Conservation (phyloP, 2,329 filamentous ascomycete species). For the Colletotrichum godetiae region DNA sequence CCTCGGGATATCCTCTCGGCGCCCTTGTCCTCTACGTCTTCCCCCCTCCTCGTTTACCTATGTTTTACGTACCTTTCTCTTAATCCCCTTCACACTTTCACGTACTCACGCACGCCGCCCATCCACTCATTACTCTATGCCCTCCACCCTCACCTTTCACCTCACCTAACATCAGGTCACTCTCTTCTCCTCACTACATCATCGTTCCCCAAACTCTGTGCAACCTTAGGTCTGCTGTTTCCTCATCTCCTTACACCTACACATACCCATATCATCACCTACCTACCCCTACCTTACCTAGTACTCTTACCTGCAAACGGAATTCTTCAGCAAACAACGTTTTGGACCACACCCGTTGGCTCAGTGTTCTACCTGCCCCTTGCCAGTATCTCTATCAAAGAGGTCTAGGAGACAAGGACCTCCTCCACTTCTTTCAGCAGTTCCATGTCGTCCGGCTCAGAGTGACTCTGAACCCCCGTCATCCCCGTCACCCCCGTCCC, state of each 20-base stretch:
- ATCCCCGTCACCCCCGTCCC: conserved; percentile 10
- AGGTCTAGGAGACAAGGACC: background rate
- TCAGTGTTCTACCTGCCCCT: background rate
- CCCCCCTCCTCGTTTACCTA: conserved; percentile 18
- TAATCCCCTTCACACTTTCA: conserved; percentile 7
- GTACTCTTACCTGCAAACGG: conserved; percentile 26
- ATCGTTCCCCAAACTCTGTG: background rate
- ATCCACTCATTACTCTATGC: conserved; percentile 28
- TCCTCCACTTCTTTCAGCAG: background rate
- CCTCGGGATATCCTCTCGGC: conserved; percentile 28
- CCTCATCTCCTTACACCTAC: conserved; percentile 1
- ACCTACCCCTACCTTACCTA: background rate
- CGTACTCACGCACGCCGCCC: conserved; percentile 16
- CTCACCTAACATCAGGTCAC: conserved; percentile 21
- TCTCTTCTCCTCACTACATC: conserved; percentile 10
- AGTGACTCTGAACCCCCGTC: conserved; percentile 2
- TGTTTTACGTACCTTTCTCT: conserved; percentile 27
- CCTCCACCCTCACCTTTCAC: conserved; percentile 30
- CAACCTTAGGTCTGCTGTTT: background rate
- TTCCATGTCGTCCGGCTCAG: conserved; percentile 13
- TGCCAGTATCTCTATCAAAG: conserved; percentile 17
- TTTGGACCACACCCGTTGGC: background rate
- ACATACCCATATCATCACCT: background rate
- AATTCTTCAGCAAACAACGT: background rate
- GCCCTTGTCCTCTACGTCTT: background rate